These are phyloP conservation scores for Fusarium armeniacum DNA, from an alignment of 2,329 filamentous ascomycete species.

Conservation along the genomic window DNA sequence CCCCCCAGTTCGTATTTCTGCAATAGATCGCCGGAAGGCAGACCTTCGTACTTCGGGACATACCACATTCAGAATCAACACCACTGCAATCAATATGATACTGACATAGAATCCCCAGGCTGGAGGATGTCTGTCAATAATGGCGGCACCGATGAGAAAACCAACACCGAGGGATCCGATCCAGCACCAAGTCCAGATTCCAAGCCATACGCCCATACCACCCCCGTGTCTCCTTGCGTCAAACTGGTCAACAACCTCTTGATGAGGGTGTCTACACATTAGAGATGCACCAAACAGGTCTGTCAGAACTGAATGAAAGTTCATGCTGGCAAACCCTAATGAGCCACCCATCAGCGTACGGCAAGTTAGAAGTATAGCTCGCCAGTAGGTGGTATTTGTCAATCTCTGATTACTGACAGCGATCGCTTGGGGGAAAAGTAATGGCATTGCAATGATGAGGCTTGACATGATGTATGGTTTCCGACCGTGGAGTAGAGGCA, in stretches of 20 bases:
- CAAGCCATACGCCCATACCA: slow-evolving; percentile 84
- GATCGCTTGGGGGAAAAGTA: slow-evolving; percentile 82
- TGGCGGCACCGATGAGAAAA: slow-evolving; percentile 77
- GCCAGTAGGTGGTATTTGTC: slow-evolving; percentile 69
- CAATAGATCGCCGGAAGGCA: slow-evolving; percentile 75
- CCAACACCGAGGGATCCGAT: slow-evolving; percentile 79
- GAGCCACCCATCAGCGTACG: slow-evolving; percentile 76
- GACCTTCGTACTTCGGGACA: slow-evolving; percentile 80
- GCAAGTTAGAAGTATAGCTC: slow-evolving; percentile 72
- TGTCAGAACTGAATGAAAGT: slow-evolving; percentile 77
- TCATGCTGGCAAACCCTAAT: slow-evolving; percentile 83
- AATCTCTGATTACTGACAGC: slow-evolving; percentile 70
- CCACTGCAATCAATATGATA: slow-evolving; percentile 74
- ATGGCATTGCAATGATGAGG: slow-evolving; percentile 76
- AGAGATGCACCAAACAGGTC: slow-evolving; percentile 83
- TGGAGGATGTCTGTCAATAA: slow-evolving; percentile 75
- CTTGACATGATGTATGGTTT: slow-evolving; percentile 82
- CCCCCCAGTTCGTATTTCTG: slow-evolving; percentile 70
- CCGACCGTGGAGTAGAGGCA: slow-evolving; percentile 80
- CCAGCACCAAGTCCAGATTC: slow-evolving; percentile 83
- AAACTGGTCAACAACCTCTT: slow-evolving; percentile 75
- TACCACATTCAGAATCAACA: slow-evolving; percentile 77
- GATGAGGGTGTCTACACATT: slow-evolving; percentile 79
- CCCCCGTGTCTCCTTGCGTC: slow-evolving; percentile 82
- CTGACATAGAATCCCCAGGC: slow-evolving; percentile 83